These are phyloP conservation scores for Alternaria rosae DNA, from an alignment of 2,329 filamentous ascomycete genomes.

Conservation along the genomic window DNA sequence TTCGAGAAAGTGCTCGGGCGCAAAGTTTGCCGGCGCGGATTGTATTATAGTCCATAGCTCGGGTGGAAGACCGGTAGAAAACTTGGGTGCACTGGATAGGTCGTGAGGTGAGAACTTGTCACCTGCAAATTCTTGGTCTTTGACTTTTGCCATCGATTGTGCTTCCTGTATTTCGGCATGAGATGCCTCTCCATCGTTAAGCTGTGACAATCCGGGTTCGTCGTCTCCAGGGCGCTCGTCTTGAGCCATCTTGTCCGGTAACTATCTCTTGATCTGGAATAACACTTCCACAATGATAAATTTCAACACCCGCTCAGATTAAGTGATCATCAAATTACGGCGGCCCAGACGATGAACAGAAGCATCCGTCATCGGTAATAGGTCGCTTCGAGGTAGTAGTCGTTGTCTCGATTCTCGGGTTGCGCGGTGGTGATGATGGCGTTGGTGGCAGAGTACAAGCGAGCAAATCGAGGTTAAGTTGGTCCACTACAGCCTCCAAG, in stretches of 20 bases:
- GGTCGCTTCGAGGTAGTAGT: background rate
- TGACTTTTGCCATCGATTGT: background rate
- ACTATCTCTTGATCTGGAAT: background rate
- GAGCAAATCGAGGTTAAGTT: conserved; percentile 13
- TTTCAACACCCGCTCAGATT: background rate
- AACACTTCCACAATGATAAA: background rate
- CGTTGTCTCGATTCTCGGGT: background rate
- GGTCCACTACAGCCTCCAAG: background rate
- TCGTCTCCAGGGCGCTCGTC: background rate
- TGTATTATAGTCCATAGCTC: conserved; percentile 50
- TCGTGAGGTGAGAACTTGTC: conserved; percentile 47
- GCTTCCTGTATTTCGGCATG: background rate
- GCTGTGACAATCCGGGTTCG: background rate
- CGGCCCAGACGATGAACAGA: background rate
- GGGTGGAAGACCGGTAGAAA: conserved; percentile 40
- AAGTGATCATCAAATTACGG: background rate
- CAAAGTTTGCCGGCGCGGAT: conserved; percentile 65
- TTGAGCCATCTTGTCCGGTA: background rate
- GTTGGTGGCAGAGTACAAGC: conserved; percentile 6
- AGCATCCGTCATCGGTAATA: background rate
- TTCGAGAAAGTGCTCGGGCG: conserved; percentile 66
- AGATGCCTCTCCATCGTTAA: background rate
- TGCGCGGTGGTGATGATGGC: background rate
- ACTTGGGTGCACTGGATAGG: conserved; percentile 25
- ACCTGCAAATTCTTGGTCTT: conserved; percentile 1